phyloP scores from a whole-genome alignment of 495 filamentous ascomycete genomes.

The Usnea hakonensis region DNA sequence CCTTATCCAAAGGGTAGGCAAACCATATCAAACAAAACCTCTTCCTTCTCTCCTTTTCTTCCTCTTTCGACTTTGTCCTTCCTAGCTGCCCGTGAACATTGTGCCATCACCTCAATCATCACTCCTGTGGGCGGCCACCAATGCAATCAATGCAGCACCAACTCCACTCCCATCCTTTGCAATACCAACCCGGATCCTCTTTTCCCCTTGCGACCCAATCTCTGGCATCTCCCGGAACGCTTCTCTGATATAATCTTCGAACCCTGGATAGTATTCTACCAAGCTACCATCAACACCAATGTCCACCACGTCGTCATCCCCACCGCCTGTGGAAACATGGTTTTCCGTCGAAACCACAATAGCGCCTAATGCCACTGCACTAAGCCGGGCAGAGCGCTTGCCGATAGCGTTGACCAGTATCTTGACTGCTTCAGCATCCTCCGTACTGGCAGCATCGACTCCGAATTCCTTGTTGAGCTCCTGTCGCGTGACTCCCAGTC shows the following conservation, averaged over 20 bases:
- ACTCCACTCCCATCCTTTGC: conserved; percentile 37
- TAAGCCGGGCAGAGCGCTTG: conserved; percentile 79
- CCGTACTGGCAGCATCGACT: conserved; percentile 58
- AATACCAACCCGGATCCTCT: conserved; percentile 30
- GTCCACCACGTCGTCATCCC: conserved; percentile 26
- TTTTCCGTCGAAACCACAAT: conserved; percentile 68
- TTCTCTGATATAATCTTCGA: conserved; percentile 29
- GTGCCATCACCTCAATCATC: not conserved
- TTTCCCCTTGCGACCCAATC: conserved; percentile 30
- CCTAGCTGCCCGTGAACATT: not conserved
- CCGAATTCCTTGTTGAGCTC: conserved; percentile 68
- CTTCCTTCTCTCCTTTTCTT: not conserved
- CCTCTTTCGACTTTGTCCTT: not conserved
- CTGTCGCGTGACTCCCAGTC: conserved; percentile 58
- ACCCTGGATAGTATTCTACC: conserved; percentile 27
- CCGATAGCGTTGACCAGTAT: conserved; percentile 74
- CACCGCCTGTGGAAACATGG: conserved; percentile 38
- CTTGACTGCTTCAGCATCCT: conserved; percentile 79
- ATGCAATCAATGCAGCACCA: conserved; percentile 35
- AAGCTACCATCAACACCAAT: conserved; percentile 29
- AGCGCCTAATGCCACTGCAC: conserved; percentile 77
- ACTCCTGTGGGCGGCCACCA: conserved; percentile 25
- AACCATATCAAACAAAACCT: not conserved
- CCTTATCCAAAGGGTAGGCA: not conserved
- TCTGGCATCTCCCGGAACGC: conserved; percentile 30